Base-by-base conservation (phyloP, 768 basidiomycete species). In the Hirschioporus abietinus region DNA sequence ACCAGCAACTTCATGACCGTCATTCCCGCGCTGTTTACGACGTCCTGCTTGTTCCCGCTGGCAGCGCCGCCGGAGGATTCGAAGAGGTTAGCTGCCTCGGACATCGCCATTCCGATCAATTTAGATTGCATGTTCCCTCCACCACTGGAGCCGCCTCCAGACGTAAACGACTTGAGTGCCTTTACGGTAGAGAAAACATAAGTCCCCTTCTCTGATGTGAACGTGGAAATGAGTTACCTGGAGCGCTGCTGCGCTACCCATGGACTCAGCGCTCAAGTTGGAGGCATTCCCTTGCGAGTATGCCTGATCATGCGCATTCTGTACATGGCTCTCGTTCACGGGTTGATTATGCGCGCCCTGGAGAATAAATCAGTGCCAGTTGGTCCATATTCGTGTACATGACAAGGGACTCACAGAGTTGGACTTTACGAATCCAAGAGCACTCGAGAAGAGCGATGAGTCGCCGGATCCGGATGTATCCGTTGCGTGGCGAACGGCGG, bases 51-150 rank as follows among this genome's bases (percentile, higher is more conserved):
- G 74, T 83, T 83, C 10, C 89, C 88, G 12, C 84, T 82, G 4
- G 86, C 79, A 3, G 85, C 82, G 8, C 87, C 86, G 23, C 89
- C 90, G 26, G 84, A 81, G 69, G 83, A 77, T 71, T 93, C 91
- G 70, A 95, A 91, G 63, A 93, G 77, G 74, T 92, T 90, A 18
- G 84, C 79, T 0, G 88, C 90, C 70, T 96, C 89, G 0, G 86
- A 85, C 92, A 96, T 93, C 4, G 95, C 94, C 76, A 93, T 76
- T 72, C 90, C 90, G 76, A 96, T 88, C 67, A 96, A 78, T 75
- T 95, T 75, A 52, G 86, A 86, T 74, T 84, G 81, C 63, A 80
- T 81, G 60, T 81, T 78, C 27, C 79, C 82, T 7, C 83, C 76
- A 6, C 73, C 66, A 34, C 73, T 63, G 7, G 70, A 23, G 34